These are phyloP conservation scores for Tetradesmus lagerheimii DNA, from an alignment of 139 green algal genomes.

Conservation along the genomic window DNA sequence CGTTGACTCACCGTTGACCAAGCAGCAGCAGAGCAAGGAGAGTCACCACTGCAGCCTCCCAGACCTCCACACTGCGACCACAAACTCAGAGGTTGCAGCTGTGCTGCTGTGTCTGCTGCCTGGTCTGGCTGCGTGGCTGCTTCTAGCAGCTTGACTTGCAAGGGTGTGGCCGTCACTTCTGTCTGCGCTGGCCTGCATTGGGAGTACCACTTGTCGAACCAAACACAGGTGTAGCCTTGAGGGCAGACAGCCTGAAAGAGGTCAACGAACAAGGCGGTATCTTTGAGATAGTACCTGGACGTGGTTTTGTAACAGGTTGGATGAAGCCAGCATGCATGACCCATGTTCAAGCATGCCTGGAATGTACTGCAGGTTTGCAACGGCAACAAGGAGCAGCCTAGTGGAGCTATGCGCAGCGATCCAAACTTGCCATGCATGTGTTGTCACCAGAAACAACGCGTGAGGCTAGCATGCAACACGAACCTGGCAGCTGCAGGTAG, in stretches of 20 bases:
- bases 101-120: neutral
- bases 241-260: neutral
- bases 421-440: no score
- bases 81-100: neutral
- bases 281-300: no score
- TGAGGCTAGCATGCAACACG: neutral
- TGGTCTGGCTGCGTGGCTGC: no score
- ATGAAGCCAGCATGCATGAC: neutral
- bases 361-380: no score
- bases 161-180: neutral
- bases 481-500: neutral
- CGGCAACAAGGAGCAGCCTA: no score
- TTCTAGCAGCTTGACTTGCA: neutral
- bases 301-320: no score
- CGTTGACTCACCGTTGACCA: neutral
- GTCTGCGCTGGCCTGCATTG: neutral
- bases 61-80: neutral
- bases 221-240: neutral
- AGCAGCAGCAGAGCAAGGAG: neutral
- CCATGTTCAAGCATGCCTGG: no score
- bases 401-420: no score
- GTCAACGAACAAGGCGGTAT: no score
- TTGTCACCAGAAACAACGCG: no score
- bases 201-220: neutral
- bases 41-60: neutral